phyloP scores from a whole-genome alignment of 257 asterid genomes.

The Rehmannia glutinosa region DNA sequence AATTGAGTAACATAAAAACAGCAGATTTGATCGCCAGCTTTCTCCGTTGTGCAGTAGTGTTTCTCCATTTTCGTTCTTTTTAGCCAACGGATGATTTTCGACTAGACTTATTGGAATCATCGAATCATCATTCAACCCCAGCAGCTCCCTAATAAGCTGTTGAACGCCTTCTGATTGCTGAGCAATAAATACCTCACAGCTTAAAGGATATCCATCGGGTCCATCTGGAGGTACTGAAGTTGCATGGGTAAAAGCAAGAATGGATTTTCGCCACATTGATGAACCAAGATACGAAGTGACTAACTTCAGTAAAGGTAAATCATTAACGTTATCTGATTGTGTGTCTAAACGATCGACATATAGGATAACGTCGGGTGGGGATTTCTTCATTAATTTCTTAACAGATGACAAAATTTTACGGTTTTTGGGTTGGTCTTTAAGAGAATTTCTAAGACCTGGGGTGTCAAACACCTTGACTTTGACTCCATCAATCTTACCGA shows the following conservation, averaged over 20 bases:
- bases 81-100: conserved; percentile 38
- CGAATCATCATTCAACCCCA: conserved; percentile 24
- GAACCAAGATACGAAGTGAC: conserved; percentile 60
- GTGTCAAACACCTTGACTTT: conserved; percentile 70
- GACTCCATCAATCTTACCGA: conserved; percentile 48
- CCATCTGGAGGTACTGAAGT: conserved; percentile 66
- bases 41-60: no score
- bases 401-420: conserved; percentile 45
- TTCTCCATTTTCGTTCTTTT: conserved; percentile 25
- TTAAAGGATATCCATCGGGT: conserved; percentile 39
- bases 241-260: conserved; percentile 72
- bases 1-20: conserved; percentile 58
- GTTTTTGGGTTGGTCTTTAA: conserved; percentile 44
- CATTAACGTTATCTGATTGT: conserved; percentile 34
- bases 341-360: conserved; percentile 75
- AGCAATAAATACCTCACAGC: conserved; percentile 44
- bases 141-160: conserved; percentile 39
- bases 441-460: conserved; percentile 68
- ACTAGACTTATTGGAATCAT: conserved; percentile 50
- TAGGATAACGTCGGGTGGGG: conserved; percentile 69
- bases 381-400: conserved; percentile 47
- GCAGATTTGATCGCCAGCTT: conserved; percentile 55
- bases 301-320: conserved; percentile 50
- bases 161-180: conserved; percentile 36
- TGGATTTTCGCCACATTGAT: conserved; percentile 55